phyloP scores from a whole-genome alignment of 192 early-diverging fungal genomes.

The Mycoemilia scoparia region DNA sequence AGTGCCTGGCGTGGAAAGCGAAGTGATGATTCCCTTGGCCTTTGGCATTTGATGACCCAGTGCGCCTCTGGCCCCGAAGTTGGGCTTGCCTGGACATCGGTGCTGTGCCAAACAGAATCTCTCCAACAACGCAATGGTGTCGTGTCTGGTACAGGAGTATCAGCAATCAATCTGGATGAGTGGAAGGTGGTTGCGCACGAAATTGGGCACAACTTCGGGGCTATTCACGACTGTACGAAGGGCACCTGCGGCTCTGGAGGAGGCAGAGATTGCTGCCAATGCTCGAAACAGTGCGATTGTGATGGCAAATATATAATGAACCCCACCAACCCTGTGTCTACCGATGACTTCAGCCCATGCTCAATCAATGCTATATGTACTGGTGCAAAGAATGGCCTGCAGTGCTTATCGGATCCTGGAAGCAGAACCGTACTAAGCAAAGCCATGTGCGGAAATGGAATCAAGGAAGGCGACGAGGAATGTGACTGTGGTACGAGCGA shows the following conservation, averaged over 20 bases:
- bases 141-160: slow-evolving; percentile 63
- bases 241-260: slow-evolving; percentile 35
- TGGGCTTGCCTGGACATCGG: slow-evolving; percentile 73
- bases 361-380: slow-evolving; percentile 38
- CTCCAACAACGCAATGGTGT: slow-evolving; percentile 22
- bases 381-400: slow-evolving; percentile 5
- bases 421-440: slow-evolving; percentile 16
- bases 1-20: slow-evolving; percentile 62
- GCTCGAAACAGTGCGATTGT: slow-evolving; percentile 44
- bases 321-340: slow-evolving; percentile 40
- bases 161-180: slow-evolving; percentile 62
- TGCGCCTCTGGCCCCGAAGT: slow-evolving; percentile 62
- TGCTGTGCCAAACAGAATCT: slow-evolving; percentile 41
- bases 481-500: slow-evolving; percentile 70
- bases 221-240: slow-evolving; percentile 70
- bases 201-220: slow-evolving; percentile 79
- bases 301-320: slow-evolving; percentile 53
- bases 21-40: slow-evolving; percentile 53
- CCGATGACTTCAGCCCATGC: slow-evolving; percentile 50
- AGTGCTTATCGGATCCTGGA: slow-evolving; percentile 28
- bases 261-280: slow-evolving; percentile 48
- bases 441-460: slow-evolving; percentile 87
- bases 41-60: slow-evolving; percentile 89
- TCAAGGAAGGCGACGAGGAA: slow-evolving; percentile 73
- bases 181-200: slow-evolving; percentile 95